Percentiles rank a stretch among this genome's conserved stretches.
phyloP scores from a whole-genome alignment of 306 rosid genomes.

The Quercus engelmannii region DNA sequence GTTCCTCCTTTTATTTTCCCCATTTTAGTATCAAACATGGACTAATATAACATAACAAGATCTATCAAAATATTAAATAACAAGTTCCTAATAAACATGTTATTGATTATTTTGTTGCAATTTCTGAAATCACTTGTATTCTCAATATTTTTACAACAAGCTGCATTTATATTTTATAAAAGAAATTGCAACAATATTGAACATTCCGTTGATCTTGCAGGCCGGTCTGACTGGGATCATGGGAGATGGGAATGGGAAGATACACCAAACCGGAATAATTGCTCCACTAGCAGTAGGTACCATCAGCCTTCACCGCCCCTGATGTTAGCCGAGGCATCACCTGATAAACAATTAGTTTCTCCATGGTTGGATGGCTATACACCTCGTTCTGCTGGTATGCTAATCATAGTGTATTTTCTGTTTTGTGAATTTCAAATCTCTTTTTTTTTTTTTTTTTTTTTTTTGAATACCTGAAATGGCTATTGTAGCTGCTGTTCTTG shows the following conservation, averaged over 20 bases:
- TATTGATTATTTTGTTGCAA: too few relatives aligned
- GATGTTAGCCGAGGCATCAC: conserved; percentile 87
- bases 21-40: too few relatives aligned
- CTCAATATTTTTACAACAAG: too few relatives aligned
- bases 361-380: conserved; percentile 90
- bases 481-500: conserved; percentile 11
- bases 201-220: conserved; percentile 37
- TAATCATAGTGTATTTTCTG: conserved; percentile 10
- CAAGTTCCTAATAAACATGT: too few relatives aligned
- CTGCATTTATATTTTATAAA: not conserved
- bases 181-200: not conserved
- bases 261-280: conserved; percentile 64
- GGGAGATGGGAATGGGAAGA: conserved; percentile 99
- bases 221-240: conserved; percentile 92
- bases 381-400: conserved; percentile 62
- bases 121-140: too few relatives aligned
- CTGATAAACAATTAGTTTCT: conserved; percentile 88
- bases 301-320: conserved; percentile 92
- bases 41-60: too few relatives aligned
- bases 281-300: conserved; percentile 50
- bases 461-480: conserved; percentile 3
- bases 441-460: not conserved
- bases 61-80: too few relatives aligned
- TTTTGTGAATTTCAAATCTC: not conserved
- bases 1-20: too few relatives aligned